A percentile compares a stretch with the other conserved stretches of the same genome.
phyloP scores from a whole-genome alignment of 2,329 filamentous ascomycete genomes.

The Scytalidium lignicola region DNA sequence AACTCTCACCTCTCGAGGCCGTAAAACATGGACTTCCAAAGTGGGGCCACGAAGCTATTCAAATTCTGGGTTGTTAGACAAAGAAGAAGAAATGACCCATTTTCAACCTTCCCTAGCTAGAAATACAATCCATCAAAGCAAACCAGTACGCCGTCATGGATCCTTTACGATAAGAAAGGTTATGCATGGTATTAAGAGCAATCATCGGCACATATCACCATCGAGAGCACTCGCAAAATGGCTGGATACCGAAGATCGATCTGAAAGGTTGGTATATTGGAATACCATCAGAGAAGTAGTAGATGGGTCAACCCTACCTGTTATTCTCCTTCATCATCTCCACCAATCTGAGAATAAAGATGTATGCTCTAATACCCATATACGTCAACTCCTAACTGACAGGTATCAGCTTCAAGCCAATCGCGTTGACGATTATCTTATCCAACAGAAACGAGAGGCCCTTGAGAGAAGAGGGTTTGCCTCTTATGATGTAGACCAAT shows the following conservation, averaged over 20 bases:
- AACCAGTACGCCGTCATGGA: neutral
- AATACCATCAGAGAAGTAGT: slow-evolving; percentile 1
- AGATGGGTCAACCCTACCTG: slow-evolving; percentile 6
- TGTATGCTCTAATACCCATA: slow-evolving; percentile 5
- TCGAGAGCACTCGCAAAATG: slow-evolving; percentile 10
- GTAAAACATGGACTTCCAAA: neutral
- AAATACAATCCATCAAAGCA: neutral
- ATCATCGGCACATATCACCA: neutral
- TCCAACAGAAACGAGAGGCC: neutral
- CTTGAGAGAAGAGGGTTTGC: slow-evolving; percentile 12
- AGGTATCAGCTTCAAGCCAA: neutral
- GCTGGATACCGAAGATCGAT: slow-evolving; percentile 10
- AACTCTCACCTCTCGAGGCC: neutral
- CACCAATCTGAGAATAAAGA: slow-evolving; percentile 4
- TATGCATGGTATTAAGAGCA: neutral
- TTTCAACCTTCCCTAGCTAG: neutral
- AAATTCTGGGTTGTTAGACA: neutral
- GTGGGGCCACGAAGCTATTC: neutral
- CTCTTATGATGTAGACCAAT: slow-evolving; percentile 19
- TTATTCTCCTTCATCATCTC: slow-evolving; percentile 12
- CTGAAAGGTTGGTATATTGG: slow-evolving; percentile 9
- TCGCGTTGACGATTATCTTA: neutral
- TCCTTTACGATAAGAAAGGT: neutral
- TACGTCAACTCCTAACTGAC: neutral
- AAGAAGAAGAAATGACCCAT: neutral